Conservation (phyloP, 768 basidiomycete species). For the Tubosaeta sp. region DNA sequence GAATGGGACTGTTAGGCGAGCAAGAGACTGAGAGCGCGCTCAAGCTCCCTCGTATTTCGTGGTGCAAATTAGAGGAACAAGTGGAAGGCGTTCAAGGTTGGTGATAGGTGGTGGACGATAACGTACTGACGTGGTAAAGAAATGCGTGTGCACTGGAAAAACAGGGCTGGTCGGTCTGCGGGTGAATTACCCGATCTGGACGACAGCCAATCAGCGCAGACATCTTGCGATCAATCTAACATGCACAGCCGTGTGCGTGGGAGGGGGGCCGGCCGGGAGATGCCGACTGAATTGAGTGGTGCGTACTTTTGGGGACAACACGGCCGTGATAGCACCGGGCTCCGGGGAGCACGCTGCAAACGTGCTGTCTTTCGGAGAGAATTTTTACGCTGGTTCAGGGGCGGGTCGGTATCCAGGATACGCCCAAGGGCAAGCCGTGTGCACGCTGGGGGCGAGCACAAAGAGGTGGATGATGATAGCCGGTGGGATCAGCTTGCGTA, state of each 20-base stretch:
- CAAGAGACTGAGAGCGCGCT: conserved; percentile 10
- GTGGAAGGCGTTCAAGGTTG: conserved; percentile 6
- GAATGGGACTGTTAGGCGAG: conserved; percentile 16
- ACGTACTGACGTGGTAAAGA: conserved; percentile 14
- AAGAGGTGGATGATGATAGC: neutral
- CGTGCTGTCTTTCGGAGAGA: neutral
- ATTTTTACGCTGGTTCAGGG: too few relatives aligned
- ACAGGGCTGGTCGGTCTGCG: neutral
- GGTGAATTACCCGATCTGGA: neutral
- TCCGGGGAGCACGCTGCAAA: conserved; percentile 1
- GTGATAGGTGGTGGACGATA: neutral
- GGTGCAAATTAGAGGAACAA: conserved; percentile 7
- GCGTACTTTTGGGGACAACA: conserved; percentile 13
- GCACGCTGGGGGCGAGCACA: neutral
- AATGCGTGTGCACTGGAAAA: neutral
- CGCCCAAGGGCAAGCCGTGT: neutral
- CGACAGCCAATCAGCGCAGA: conserved; percentile 11
- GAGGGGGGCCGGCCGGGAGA: conserved; percentile 15
- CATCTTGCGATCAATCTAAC: conserved; percentile 21
- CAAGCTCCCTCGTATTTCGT: neutral
- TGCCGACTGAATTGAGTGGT: conserved; percentile 29
- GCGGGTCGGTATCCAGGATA: conserved; percentile 1
- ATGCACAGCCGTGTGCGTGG: conserved; percentile 28
- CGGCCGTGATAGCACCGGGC: conserved; percentile 14
- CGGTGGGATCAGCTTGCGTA: neutral